phyloP scores from a whole-genome alignment of 495 filamentous ascomycete genomes.

The Penicillium daleae region DNA sequence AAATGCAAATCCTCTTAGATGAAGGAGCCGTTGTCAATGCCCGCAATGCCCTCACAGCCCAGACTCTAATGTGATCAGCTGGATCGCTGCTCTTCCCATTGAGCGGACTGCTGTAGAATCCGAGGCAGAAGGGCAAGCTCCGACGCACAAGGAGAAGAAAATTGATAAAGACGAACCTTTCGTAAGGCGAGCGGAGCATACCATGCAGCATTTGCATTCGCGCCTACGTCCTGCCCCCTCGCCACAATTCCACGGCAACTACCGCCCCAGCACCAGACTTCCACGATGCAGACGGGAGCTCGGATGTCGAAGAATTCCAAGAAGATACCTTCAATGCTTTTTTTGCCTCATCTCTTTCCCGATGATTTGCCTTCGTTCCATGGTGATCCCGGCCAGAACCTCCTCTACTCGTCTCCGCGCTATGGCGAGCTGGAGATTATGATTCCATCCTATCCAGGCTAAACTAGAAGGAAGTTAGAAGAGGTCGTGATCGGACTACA shows the following conservation, averaged over 20 bases:
- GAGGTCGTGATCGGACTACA: conserved; percentile 24
- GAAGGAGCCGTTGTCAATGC: too few relatives aligned
- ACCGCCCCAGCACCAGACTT: conserved; percentile 23
- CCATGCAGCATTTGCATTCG: conserved; percentile 40
- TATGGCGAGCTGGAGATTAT: conserved; percentile 56
- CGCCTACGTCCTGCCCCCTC: conserved; percentile 40
- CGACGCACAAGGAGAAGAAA: too few relatives aligned
- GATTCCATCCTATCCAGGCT: conserved; percentile 44
- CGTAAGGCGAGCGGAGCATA: background rate
- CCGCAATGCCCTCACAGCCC: too few relatives aligned
- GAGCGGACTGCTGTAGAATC: too few relatives aligned
- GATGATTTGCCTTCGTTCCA: conserved; percentile 76
- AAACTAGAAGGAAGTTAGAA: conserved; percentile 27
- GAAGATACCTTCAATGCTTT: conserved; percentile 70
- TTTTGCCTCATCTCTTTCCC: conserved; percentile 73
- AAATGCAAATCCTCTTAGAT: too few relatives aligned
- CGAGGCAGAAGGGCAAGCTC: too few relatives aligned
- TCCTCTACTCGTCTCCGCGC: conserved; percentile 68
- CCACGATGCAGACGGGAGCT: conserved; percentile 10
- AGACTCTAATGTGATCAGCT: too few relatives aligned
- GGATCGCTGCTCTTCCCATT: too few relatives aligned
- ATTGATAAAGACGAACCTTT: too few relatives aligned
- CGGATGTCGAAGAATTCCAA: conserved; percentile 30
- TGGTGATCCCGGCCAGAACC: conserved; percentile 67
- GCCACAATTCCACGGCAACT: conserved; percentile 16